These are phyloP conservation scores for Dalechampia spathulata DNA, from an alignment of 441 rosid species.

Conservation along the genomic window DNA sequence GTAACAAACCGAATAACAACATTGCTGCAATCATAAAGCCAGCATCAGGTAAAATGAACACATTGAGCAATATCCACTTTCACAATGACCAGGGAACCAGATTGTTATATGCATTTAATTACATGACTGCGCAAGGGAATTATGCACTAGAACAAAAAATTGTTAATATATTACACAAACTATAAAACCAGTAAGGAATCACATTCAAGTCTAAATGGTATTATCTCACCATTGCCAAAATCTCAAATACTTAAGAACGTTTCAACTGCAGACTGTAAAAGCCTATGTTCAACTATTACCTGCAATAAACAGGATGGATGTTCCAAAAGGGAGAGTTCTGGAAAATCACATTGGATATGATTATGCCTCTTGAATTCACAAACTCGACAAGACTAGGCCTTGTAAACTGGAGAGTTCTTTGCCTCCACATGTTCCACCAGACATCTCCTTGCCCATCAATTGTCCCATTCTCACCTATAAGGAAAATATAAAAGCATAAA, in stretches of 20 bases:
- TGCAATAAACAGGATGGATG: constrained; percentile 88
- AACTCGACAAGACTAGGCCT: constrained; percentile 93
- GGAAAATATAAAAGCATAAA: too few species aligned
- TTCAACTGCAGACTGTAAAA: too few species aligned
- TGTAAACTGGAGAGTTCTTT: constrained; percentile 67
- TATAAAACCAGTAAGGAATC: too few species aligned
- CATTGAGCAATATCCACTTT: too few species aligned
- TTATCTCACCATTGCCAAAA: neutral
- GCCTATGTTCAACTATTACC: constrained; percentile 31
- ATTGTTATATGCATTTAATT: too few species aligned
- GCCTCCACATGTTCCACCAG: constrained; percentile 99
- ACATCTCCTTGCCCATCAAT: constrained; percentile 90
- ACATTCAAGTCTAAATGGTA: too few species aligned
- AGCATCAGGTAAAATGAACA: too few species aligned
- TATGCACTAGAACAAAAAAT: too few species aligned
- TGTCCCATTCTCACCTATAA: constrained; percentile 49
- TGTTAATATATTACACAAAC: too few species aligned
- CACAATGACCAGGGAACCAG: too few species aligned
- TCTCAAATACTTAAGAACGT: too few species aligned
- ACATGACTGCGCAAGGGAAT: too few species aligned
- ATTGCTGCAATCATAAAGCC: constrained; percentile 41
- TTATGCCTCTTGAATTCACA: constrained; percentile 62
- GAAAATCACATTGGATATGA: constrained; percentile 76
- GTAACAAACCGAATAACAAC: constrained; percentile 78
- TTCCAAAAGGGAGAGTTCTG: constrained; percentile 92